Percentiles rank a stretch among this genome's conserved stretches.
Evolutionary conservation across 1,284 basidiomycete genomes (phyloP).

Genomic region (Waitea zeae): DNA sequence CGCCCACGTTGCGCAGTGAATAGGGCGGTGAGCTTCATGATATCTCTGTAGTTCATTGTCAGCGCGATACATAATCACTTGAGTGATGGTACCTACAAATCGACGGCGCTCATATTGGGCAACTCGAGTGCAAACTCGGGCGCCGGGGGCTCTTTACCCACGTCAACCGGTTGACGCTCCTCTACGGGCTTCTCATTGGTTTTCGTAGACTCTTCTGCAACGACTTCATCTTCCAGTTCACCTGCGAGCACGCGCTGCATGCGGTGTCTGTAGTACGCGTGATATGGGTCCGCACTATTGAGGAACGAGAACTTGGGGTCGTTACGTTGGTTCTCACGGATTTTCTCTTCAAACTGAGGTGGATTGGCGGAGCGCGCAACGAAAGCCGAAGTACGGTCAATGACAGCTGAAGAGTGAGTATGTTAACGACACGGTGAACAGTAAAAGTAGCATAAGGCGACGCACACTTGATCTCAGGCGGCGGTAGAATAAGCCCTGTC

Average conservation of each 20-base stretch:
- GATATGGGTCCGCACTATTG: slow-evolving; percentile 87
- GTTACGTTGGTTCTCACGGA: slow-evolving; percentile 83
- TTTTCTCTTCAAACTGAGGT: slow-evolving; percentile 84
- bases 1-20: slow-evolving; percentile 90
- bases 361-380: slow-evolving; percentile 87
- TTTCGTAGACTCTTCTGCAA: slow-evolving; percentile 17
- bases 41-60: slow-evolving; percentile 37
- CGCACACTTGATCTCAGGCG: slow-evolving; percentile 84
- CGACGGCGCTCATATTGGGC: slow-evolving; percentile 80
- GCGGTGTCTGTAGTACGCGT: slow-evolving; percentile 89
- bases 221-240: slow-evolving; percentile 48
- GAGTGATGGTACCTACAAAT: slow-evolving; percentile 47
- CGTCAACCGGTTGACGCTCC: slow-evolving; percentile 28
- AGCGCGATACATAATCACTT: slow-evolving; percentile 6
- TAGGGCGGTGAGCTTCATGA: slow-evolving; percentile 86
- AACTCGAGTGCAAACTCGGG: slow-evolving; percentile 80
- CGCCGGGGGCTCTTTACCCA: slow-evolving; percentile 67
- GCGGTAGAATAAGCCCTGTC: slow-evolving; percentile 79
- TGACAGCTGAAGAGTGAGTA: slow-evolving; percentile 45
- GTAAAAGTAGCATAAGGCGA: slow-evolving; percentile 7
- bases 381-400: slow-evolving; percentile 91
- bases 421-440: slow-evolving; percentile 5
- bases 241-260: slow-evolving; percentile 64
- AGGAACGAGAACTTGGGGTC: slow-evolving; percentile 97
- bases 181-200: slow-evolving; percentile 18